These are phyloP conservation scores for Inonotus hispidus DNA, from an alignment of 1,284 basidiomycete species.

Conservation along the genomic window DNA sequence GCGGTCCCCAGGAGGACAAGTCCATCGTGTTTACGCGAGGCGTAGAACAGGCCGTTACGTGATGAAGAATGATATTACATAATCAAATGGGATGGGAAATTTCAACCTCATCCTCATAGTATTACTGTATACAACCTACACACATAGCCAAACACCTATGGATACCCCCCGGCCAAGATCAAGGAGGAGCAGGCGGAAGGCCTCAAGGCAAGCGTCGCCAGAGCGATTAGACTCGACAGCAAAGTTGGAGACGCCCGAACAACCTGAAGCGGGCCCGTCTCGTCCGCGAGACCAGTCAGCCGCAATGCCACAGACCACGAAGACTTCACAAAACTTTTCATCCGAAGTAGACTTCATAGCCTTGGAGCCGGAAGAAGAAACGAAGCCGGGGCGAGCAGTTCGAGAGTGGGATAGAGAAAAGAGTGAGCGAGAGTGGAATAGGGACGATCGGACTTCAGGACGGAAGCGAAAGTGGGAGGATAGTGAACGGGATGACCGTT, in stretches of 20 bases:
- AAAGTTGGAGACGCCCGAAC: not conserved
- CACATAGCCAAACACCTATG: not conserved
- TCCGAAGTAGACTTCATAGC: slow-evolving; percentile 15
- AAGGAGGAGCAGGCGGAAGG: slow-evolving; percentile 9
- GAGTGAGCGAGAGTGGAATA: slow-evolving; percentile 1
- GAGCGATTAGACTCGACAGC: not conserved
- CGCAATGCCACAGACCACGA: not conserved
- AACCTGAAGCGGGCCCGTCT: slow-evolving; percentile 12
- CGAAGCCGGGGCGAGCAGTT: not conserved
- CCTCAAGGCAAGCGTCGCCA: slow-evolving; percentile 10
- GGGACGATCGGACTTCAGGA: slow-evolving; percentile 19
- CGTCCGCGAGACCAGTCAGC: not conserved
- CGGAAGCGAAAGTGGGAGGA: slow-evolving; percentile 41
- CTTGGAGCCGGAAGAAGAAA: slow-evolving; percentile 8
- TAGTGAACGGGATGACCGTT: slow-evolving; percentile 45
- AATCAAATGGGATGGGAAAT: not conserved
- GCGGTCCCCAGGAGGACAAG: no score
- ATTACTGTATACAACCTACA: not conserved
- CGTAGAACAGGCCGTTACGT: no score
- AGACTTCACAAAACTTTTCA: not conserved
- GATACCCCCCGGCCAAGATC: not conserved
- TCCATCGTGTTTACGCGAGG: no score
- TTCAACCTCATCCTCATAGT: not conserved
- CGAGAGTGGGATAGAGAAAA: slow-evolving; percentile 12
- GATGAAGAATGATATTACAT: not conserved